Base-by-base conservation (phyloP, 2,329 filamentous ascomycete genomes). In the Pseudogymnoascus sp. region DNA sequence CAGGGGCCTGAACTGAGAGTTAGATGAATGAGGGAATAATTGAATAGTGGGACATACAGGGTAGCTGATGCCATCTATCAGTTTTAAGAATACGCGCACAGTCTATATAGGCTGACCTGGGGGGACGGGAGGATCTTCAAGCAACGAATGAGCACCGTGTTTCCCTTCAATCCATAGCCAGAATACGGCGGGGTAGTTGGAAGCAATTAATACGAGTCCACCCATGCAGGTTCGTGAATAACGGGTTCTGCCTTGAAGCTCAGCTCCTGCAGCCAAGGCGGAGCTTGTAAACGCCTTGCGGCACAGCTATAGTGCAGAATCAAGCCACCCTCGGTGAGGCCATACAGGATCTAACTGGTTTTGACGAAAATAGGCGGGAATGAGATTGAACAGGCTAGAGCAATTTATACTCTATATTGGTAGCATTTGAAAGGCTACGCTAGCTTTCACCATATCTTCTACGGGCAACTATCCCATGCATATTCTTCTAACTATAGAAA, bases 1-100 rank as follows among this genome's bases (percentile, higher is more conserved):
- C 3, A 62, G 63, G 50, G 65, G 64, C 35, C 65, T 36, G 7
- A 25, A 33, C 8, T 7, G 9, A 30, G n/a, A 33, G 43, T 54
- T 54, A 54, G 43, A 54, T 33, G 33, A 18, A 33, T 18, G n/a
- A 18, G 25, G n/a, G 25, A 18, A 54, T 6, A 4, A 33, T 3
- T 54, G 7, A 20, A 54, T 6, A 25, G 12, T 12, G 43, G 8
- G 8, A 2, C 43, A 33, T 54, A 54, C 43, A 54, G 6, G n/a
- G 9, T 54, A 11, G 43, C n/a, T 18, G 25, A 54, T 33, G 43
- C 43, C 43, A 54, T 54, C 16, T 54, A 33, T 54, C 43, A 12
- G 25, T 7, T 54, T 54, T 12, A 33, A n/a, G 43, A 33, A 30
- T 54, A 50, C 14, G 43, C 18, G 43, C n/a, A 25, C n/a, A 16